Base-by-base conservation (phyloP, 345 rosid genomes). In the Microthlaspi erraticum region DNA sequence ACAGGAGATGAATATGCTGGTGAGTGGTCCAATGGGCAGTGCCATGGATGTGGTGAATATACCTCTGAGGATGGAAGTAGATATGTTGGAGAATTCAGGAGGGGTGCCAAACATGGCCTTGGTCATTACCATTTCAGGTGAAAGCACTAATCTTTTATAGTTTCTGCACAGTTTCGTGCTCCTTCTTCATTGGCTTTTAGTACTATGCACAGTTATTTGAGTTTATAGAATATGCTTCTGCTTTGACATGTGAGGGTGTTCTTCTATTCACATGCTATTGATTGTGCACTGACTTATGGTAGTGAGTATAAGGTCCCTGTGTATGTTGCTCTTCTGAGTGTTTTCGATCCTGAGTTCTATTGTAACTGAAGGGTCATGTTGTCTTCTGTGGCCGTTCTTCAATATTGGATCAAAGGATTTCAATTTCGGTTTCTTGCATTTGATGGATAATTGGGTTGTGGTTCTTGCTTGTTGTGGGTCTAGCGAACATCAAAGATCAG, bases 91-190 rank as follows among this genome's bases (percentile, higher is more conserved):
- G 86, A 86, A 81, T 88, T 84, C 79, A 88, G 85, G 78, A 78
- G 88, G 86, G 89, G 95, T 32, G 78, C 82, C 59, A 88, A 88
- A 82, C 89, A 88, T 69, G 95, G 95, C 13, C 80, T 83, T 54
- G 95, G 95, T 34, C 79, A 62, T 58, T 86, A 83, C 83, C 84
- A 86, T 76, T 88, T 86, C 85, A 88, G 95, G 95, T 88, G 58
- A 52, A 53, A 17, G 55, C 60, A 38, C 48, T 49, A 14, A 0
- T 39, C 52, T 39, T 70, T 13, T 23, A 9, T 41, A 16, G 18
- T 49, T 23, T 52, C 8, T 31, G 37, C 58, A 12, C 13, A 6
- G 18, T 13, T 31, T 52, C 6, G 6, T 31, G 39, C 7, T 8
- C 12, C 6, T n/a, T 10, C 34, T 50, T 26, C 14, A 10, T 65